Base-by-base conservation (phyloP, 2,329 filamentous ascomycete genomes). In the Sporothrix dimorphospora region DNA sequence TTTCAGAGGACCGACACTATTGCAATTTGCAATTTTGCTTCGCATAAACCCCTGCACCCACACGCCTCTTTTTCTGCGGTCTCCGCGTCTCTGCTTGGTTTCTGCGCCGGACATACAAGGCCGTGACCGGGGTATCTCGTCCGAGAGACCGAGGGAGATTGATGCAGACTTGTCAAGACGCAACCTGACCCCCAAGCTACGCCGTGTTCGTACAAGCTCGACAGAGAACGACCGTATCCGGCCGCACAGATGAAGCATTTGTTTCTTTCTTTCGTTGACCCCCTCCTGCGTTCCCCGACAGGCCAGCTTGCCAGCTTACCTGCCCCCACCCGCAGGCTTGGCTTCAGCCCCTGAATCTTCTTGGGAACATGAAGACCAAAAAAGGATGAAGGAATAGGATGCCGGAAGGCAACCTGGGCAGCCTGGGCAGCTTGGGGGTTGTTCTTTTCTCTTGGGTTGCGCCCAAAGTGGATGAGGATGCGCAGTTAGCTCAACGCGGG, bases 11-110 rank as follows among this genome's bases (percentile, higher is more conserved):
- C 24, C 24, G 24, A 21, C 53, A 34, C 21, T 21, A n/a, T n/a
- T n/a, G n/a, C n/a, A n/a, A n/a, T n/a, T 42, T 40, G 57, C 57
- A 63, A 63, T 63, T 42, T n/a, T n/a, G n/a, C 57, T 63, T 42
- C 57, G 57, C 57, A 63, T 12, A 42, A 61, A 63, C 34, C 57
- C 57, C 34, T 63, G 57, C 34, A 42, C 34, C 34, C 57, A 63
- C 7, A 63, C 57, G 57, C 42, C 34, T 34, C 34, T 42, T 1
- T 51, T 16, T 47, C 42, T 16, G 42, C 42, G 42, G 19, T 61
- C 57, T 61, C 57, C 34, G 57, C n/a, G 57, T 40, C 57, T 24
- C 21, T 53, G n/a, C 49, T 21, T 53, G n/a, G 4, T 4, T 14
- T 19, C 49, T 63, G 34, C 38, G 21, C 34, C 34, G 57, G 57